A percentile compares a stretch with the other conserved stretches of the same genome.
Evolutionary conservation across 2,329 filamentous ascomycete species (phyloP).

Genomic region (Lecanicillium sp.): DNA sequence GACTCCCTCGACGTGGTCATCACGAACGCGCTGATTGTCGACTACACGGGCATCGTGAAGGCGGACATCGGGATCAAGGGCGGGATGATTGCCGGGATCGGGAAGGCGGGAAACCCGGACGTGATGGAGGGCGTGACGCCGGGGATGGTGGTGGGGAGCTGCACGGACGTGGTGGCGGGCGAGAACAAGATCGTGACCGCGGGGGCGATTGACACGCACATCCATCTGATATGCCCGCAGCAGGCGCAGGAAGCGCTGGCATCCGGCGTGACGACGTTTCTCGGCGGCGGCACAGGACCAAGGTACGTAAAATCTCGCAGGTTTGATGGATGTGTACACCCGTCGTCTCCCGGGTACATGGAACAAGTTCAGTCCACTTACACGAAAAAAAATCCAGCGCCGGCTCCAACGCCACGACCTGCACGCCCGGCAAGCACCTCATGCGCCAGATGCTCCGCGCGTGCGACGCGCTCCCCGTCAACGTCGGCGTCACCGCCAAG

Average conservation of each 20-base stretch:
- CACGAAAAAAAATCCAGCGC: too few species aligned
- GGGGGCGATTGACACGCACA: slow-evolving; percentile 83
- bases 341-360: too few species aligned
- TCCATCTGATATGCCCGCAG: slow-evolving; percentile 93
- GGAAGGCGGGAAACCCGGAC: slow-evolving; percentile 93
- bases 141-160: slow-evolving; percentile 75
- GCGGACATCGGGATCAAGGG: slow-evolving; percentile 92
- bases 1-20: slow-evolving; percentile 79
- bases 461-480: slow-evolving; percentile 73
- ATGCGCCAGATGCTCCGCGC: slow-evolving; percentile 91
- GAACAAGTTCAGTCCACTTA: too few species aligned
- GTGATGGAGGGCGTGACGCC: slow-evolving; percentile 83
- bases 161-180: slow-evolving; percentile 86
- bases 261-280: slow-evolving; percentile 81
- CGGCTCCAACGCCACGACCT: slow-evolving; percentile 86
- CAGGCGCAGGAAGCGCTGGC: slow-evolving; percentile 79
- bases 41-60: slow-evolving; percentile 92
- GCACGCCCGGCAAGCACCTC: slow-evolving; percentile 78
- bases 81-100: slow-evolving; percentile 79
- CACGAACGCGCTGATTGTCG: slow-evolving; percentile 82
- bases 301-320: slow-evolving; percentile 43
- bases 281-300: slow-evolving; percentile 90
- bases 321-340: too few species aligned
- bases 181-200: slow-evolving; percentile 89
- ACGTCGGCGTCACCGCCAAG: slow-evolving; percentile 88